Base-by-base conservation (phyloP, 1,139 yeast species). In the Magnusiomyces fungicola region DNA sequence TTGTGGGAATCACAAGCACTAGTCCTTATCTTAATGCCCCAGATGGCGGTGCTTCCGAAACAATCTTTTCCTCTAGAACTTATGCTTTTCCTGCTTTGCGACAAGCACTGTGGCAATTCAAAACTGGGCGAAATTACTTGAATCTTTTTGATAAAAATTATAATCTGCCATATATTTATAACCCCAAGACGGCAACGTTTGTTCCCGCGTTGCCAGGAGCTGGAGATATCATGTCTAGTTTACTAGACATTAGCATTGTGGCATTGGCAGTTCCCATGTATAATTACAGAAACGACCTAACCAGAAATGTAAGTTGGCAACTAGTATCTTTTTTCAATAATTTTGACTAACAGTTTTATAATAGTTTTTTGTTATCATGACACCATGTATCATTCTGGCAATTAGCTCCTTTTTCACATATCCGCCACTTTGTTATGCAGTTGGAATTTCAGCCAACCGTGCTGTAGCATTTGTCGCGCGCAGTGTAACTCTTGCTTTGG, bases 401-500 rank as follows among this genome's bases (percentile, higher is more conserved):
- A 75, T 72, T 7, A 71, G 78, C 36, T 78, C 83, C 3, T 81
- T 82, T 58, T 81, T 83, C 66, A 66, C 78, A 9, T 84, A 85
- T 59, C 95, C 95, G 0, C 74, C 84, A 1, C 59, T 83, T 10
- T 80, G 89, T 58, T 75, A 77, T 61, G 74, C 75, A 12, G 67
- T 85, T 33, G 90, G 89, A 0, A 80, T 85, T 9, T 71, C 80
- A 3, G 61, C 83, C 0, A 66, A 70, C 22, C 67, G 85, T 30
- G 74, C 90, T 0, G 72, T 85, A 40, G 94, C 92, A 1, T 84
- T 83, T 62, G 81, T 84, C 7, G 92, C 92, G 1, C 71, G 95
- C 54, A 81, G 88, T 10, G 88, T 82, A n/a, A 85, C 95, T 0
- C 72, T 85, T 56, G 94, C 94, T 0, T 69, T 85, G 48, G 94